phyloP scores from a whole-genome alignment of 768 basidiomycete genomes.

The Dacryopinax primogenitus region DNA sequence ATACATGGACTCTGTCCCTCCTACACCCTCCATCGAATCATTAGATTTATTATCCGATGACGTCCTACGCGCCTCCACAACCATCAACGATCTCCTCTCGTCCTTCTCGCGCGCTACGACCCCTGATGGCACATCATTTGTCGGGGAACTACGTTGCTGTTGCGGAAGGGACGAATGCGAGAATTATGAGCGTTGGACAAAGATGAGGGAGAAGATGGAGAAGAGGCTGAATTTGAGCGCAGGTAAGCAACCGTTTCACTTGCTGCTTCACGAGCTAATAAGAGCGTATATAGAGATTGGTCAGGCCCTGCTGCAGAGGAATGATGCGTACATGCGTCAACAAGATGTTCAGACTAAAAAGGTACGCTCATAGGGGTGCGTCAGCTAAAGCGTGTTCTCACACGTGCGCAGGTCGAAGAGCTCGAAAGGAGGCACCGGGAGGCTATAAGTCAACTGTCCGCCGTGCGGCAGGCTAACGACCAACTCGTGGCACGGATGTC shows the following conservation, averaged over 20 bases:
- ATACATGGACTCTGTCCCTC: conserved; percentile 6
- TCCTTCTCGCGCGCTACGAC: conserved; percentile 56
- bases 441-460: conserved; percentile 22
- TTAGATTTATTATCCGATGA: neutral
- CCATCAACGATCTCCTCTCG: conserved; percentile 65
- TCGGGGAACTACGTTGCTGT: conserved; percentile 41
- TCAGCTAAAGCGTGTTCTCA: neutral
- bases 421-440: conserved; percentile 13
- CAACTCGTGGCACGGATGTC: conserved; percentile 29
- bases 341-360: conserved; percentile 32
- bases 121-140: conserved; percentile 43
- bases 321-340: conserved; percentile 71
- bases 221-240: conserved; percentile 70
- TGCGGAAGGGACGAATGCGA: conserved; percentile 56
- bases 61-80: conserved; percentile 35
- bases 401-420: conserved; percentile 24
- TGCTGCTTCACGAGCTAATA: conserved; percentile 9
- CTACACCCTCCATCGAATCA: neutral
- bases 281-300: conserved; percentile 53
- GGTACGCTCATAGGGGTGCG: neutral
- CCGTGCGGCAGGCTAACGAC: conserved; percentile 19
- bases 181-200: conserved; percentile 48
- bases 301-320: conserved; percentile 70
- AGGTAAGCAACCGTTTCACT: conserved; percentile 44
- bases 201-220: conserved; percentile 57